Base-by-base conservation (phyloP, 1,284 basidiomycete genomes). In the Ceratobasidium sp. region DNA sequence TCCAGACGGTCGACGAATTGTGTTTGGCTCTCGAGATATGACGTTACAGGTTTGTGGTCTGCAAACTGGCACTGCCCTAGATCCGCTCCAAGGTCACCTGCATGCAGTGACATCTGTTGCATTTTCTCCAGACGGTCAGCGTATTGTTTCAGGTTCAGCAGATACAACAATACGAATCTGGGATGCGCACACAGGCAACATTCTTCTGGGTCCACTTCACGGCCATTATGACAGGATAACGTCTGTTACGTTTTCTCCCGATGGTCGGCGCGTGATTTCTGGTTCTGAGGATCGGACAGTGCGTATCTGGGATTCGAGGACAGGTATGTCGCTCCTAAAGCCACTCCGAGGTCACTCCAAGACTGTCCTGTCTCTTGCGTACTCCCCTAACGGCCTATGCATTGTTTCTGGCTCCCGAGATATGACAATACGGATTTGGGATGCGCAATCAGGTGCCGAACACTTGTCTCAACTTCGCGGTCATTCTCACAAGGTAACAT, bases 71-170 rank as follows among this genome's bases (percentile, higher is more conserved):
- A 44, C 64, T 62, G 3, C 66, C 73, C 20, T 7, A 15, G 5
- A 54, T 66, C 61, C 6, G n/a, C n/a, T 26, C 3, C 33, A 92
- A 70, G 96, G 95, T 1, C 96, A 97, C 85, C 91, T 92, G 83
- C 93, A 94, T 82, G 95, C 96, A 84, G 95, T 97, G 81, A 97
- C 96, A 85, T 94, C 94, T 4, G 90, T 97, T 78, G 94, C 95
- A 83, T 96, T 95, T 84, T 93, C 93, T 9, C 85, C 88, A 33
- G 94, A 97, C 82, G 94, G 95, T 9, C 87, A 90, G 17, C 90
- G 93, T 81, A 91, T 97, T 79, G 92, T 95, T n/a, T 95, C 93
- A 10, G 96, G 95, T 17, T 95, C 94, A 0, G 94, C 5, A 15
- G 96, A 97, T 85, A 93, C 93, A 84, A 96, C 94, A 15, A 93